Evolutionary conservation across 768 basidiomycete species (phyloP), one percentile per base, ranked within the genome.

Genomic region (Russula foetens): DNA sequence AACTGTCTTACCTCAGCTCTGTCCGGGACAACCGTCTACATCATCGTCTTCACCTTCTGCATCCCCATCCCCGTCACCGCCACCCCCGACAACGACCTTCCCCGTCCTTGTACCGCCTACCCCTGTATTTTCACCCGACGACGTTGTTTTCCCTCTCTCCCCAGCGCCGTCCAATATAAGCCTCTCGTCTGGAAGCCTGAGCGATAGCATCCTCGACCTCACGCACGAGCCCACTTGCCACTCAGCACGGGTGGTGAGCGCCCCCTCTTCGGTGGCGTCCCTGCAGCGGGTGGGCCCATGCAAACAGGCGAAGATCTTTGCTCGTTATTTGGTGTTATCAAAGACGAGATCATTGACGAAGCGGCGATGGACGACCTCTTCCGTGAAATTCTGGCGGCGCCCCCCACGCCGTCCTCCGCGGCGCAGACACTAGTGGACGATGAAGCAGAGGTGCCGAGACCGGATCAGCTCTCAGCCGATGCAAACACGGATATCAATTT

Each of bases 241-340:
- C 86, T 86, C 88, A 87, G 91, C 91, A 93, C 91, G 91, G 91
- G 87, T 93, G 91, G 91, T 82, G 91, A 85, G 81, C 84, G 81
- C 80, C 78, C 79, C 74, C 75, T 74, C 74, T 72, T 70, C 79
- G 69, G 75, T 80, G 79, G 79, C 83, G 85, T 79, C 91, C 91
- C 88, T 85, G 91, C 91, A 93, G 91, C 91, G 90, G 91, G 90
- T 89, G 88, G 85, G 76, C 75, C 72, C 69, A 66, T 66, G 62
- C 72, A 68, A 61, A 64, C 71, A 62, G 56, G 67, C 70, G 63
- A 55, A 47, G 58, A 58, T 29, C 5, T 52, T 31, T 28, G 52
- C 38, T 21, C 53, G 47, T 44, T 53, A 51, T 21, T 53, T 53
- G 60, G 48, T 50, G 53, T 59, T 71, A 70, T 69, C 67, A 49